These are phyloP conservation scores for Lactarius tabidus DNA, from an alignment of 768 basidiomycete genomes.

Conservation along the genomic window DNA sequence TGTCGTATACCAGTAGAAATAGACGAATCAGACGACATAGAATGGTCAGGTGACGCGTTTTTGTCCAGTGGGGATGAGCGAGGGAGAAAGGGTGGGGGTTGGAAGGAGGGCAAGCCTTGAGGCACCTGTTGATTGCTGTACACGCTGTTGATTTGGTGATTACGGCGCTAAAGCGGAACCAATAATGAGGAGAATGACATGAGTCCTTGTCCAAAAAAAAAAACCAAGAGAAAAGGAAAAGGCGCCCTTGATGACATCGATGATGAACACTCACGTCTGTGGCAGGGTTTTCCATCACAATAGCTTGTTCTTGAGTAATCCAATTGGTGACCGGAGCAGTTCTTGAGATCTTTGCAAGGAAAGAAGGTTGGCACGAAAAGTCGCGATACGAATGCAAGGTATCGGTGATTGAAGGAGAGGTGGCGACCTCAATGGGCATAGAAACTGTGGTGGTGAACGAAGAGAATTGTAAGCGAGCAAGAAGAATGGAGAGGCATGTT, in stretches of 20 bases:
- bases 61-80: constrained; percentile 23
- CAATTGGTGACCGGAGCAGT: constrained; percentile 40
- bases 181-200: constrained; percentile 14
- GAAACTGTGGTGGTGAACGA: constrained; percentile 38
- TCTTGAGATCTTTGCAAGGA: constrained; percentile 33
- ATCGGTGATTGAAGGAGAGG: constrained; percentile 42
- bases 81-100: constrained; percentile 23
- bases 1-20: constrained; percentile 48
- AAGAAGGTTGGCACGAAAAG: constrained; percentile 34
- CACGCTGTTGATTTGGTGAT: constrained; percentile 25
- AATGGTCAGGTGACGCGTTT: constrained; percentile 31
- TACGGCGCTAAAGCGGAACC: constrained; percentile 26
- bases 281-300: constrained; percentile 20
- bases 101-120: constrained; percentile 24
- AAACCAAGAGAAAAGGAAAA: neutral
- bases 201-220: constrained; percentile 11
- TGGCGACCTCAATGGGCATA: constrained; percentile 68
- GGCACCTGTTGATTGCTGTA: constrained; percentile 26
- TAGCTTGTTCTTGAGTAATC: constrained; percentile 45
- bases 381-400: constrained; percentile 35
- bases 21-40: constrained; percentile 31
- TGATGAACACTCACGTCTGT: constrained; percentile 23
- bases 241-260: constrained; percentile 4
- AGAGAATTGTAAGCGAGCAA: constrained; percentile 28
- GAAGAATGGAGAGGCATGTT: constrained; percentile 15